A percentile compares a stretch with the other conserved stretches of the same genome.
These are phyloP conservation scores for Pythium biforme DNA, from an alignment of 352 stramenopile species.

Conservation along the genomic window DNA sequence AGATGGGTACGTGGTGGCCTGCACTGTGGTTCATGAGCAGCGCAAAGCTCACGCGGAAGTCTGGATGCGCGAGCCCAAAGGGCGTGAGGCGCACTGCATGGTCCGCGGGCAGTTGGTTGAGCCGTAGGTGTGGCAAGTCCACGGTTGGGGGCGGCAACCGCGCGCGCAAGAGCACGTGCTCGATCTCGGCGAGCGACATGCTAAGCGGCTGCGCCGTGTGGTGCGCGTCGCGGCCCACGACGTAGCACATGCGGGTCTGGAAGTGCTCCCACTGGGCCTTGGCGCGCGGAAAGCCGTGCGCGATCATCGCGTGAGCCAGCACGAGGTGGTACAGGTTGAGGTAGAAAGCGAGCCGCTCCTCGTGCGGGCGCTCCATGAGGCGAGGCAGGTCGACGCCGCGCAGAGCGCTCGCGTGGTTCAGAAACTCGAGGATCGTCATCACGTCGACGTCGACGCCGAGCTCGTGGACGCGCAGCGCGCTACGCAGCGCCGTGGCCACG, in stretches of 20 bases:
- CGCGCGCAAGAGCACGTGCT: constrained; percentile 66
- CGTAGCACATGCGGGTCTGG: constrained; percentile 61
- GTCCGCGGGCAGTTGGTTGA: constrained; percentile 12
- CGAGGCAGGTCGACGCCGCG: constrained; percentile 50
- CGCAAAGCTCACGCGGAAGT: constrained; percentile 78
- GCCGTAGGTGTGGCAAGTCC: constrained; percentile 38
- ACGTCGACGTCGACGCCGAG: constrained; percentile 39
- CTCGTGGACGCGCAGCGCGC: constrained; percentile 33
- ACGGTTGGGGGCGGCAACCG: constrained; percentile 48
- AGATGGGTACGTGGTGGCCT: constrained; percentile 20
- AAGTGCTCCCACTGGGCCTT: constrained; percentile 64
- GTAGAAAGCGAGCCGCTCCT: constrained; percentile 73
- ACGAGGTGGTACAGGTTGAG: constrained; percentile 80
- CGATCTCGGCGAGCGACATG: constrained; percentile 76
- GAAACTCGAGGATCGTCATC: constrained; percentile 58
- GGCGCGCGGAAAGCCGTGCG: constrained; percentile 53
- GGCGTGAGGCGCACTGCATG: constrained; percentile 17
- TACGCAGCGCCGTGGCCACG: constrained; percentile 25
- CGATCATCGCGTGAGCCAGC: constrained; percentile 76
- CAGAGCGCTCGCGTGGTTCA: constrained; percentile 62
- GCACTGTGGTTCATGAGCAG: constrained; percentile 54
- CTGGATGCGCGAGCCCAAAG: constrained; percentile 56
- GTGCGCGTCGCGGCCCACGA: constrained; percentile 31
- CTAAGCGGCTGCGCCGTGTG: constrained; percentile 22
- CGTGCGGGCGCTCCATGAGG: constrained; percentile 45